Evolutionary conservation across 768 basidiomycete genomes (phyloP).

Genomic region (Boletus rubropictus): DNA sequence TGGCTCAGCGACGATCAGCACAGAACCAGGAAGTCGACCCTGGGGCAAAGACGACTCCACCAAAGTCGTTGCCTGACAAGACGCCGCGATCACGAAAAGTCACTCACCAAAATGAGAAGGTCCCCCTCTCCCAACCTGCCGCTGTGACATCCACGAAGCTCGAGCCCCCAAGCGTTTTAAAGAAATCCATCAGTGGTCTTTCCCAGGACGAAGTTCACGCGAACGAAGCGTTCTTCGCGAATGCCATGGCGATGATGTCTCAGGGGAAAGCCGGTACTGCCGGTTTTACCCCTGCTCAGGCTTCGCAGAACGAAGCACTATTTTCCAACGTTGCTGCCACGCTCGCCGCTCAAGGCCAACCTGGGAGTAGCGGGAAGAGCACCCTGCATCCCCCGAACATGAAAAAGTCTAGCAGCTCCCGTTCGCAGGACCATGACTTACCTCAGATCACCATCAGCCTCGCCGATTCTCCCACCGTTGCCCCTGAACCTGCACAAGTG

Average conservation of each 20-base stretch:
- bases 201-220: slow-evolving; percentile 23
- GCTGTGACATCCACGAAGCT: slow-evolving; percentile 11
- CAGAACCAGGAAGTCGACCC: slow-evolving; percentile 17
- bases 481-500: slow-evolving; percentile 9
- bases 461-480: slow-evolving; percentile 5
- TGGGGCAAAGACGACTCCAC: slow-evolving; percentile 11
- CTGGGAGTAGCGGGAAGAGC: slow-evolving; percentile 2
- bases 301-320: slow-evolving; percentile 21
- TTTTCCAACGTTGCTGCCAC: slow-evolving; percentile 21
- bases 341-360: slow-evolving; percentile 9
- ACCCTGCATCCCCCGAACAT: slow-evolving; percentile 18
- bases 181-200: slow-evolving; percentile 24
- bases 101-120: slow-evolving; percentile 26
- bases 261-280: slow-evolving; percentile 7
- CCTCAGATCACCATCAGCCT: slow-evolving; percentile 27
- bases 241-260: slow-evolving; percentile 19
- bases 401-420: slow-evolving; percentile 26
- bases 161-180: slow-evolving; percentile 19
- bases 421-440: slow-evolving; percentile 23
- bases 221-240: slow-evolving; percentile 26
- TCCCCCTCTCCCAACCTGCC: slow-evolving; percentile 12
- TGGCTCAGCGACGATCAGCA: slow-evolving; percentile 17
- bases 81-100: slow-evolving; percentile 10
- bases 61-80: slow-evolving; percentile 14
- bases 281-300: slow-evolving; percentile 17